phyloP scores from a whole-genome alignment of 805 yeast genomes.

The Yamadazyma sp. region DNA sequence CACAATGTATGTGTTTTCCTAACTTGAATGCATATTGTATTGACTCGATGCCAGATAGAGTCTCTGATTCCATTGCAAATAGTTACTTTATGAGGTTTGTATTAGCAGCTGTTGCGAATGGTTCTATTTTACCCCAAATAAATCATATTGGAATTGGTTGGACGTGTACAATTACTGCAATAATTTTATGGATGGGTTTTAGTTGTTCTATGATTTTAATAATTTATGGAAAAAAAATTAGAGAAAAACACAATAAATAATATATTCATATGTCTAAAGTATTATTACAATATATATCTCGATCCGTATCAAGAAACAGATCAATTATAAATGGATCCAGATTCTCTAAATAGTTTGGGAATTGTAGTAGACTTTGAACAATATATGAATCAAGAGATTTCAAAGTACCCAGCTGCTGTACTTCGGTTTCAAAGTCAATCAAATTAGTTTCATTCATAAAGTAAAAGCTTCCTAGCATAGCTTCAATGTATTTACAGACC shows the following conservation, averaged over 20 bases:
- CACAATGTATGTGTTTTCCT: slow-evolving; percentile 50
- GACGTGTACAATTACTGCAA: slow-evolving; percentile 48
- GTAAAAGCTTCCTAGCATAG: background rate
- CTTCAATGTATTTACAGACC: slow-evolving; percentile 1
- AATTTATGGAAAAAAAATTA: slow-evolving; percentile 30
- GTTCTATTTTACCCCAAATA: slow-evolving; percentile 42
- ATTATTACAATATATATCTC: no score
- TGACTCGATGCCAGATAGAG: slow-evolving; percentile 49
- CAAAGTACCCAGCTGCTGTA: no score
- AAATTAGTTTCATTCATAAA: slow-evolving; percentile 1
- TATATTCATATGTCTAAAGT: no score
- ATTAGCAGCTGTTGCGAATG: slow-evolving; percentile 48
- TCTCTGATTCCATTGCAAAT: slow-evolving; percentile 51
- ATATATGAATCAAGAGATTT: no score
- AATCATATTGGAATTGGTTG: slow-evolving; percentile 53
- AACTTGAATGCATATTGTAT: slow-evolving; percentile 53
- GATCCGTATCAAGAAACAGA: no score
- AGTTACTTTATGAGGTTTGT: slow-evolving; percentile 47
- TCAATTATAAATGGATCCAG: no score
- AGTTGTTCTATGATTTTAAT: slow-evolving; percentile 26
- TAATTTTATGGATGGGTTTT: slow-evolving; percentile 36
- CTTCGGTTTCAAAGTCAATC: no score
- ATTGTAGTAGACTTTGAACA: no score
- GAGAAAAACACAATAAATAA: slow-evolving; percentile 15
- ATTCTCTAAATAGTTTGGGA: no score